Conservation (phyloP, 1,284 basidiomycete species). For the Papiliotrema laurentii region DNA sequence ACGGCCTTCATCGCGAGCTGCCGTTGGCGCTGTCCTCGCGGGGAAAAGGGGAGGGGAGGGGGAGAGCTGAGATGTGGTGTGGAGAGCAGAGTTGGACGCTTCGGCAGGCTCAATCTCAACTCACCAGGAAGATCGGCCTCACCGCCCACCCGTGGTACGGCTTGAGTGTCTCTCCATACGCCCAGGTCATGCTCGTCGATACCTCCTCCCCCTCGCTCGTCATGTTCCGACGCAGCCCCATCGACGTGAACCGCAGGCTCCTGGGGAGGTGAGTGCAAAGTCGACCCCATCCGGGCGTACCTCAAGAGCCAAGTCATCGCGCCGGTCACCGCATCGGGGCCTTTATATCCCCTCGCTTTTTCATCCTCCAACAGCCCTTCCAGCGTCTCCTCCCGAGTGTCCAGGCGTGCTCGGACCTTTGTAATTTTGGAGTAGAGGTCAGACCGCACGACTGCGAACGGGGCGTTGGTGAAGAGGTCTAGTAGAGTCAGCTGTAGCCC, state of each 20-base stretch:
- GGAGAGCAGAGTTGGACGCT: no score
- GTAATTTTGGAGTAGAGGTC: constrained; percentile 20
- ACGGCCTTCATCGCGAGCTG: constrained; percentile 90
- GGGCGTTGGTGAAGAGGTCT: constrained; percentile 24
- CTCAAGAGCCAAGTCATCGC: constrained; percentile 21
- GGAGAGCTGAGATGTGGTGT: no score
- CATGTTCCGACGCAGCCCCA: constrained; percentile 67
- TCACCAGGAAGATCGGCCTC: constrained; percentile 69
- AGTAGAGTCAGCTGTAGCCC: background rate
- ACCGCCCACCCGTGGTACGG: constrained; percentile 78
- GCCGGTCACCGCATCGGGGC: constrained; percentile 15
- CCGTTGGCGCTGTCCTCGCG: no score
- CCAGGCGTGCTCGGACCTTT: constrained; percentile 81
- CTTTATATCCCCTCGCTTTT: constrained; percentile 7
- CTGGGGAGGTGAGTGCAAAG: constrained; percentile 42
- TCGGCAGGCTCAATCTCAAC: constrained; percentile 45
- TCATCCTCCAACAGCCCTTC: constrained; percentile 78
- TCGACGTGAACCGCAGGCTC: constrained; percentile 79
- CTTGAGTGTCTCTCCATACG: constrained; percentile 72
- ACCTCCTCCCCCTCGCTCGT: constrained; percentile 64
- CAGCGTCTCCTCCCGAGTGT: constrained; percentile 62
- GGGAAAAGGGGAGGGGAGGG: background rate
- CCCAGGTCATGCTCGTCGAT: constrained; percentile 64
- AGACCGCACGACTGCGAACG: constrained; percentile 18
- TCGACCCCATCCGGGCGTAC: no score